These are phyloP conservation scores for Fusarium denticulatum DNA, from an alignment of 2,329 filamentous ascomycete genomes.

Conservation along the genomic window DNA sequence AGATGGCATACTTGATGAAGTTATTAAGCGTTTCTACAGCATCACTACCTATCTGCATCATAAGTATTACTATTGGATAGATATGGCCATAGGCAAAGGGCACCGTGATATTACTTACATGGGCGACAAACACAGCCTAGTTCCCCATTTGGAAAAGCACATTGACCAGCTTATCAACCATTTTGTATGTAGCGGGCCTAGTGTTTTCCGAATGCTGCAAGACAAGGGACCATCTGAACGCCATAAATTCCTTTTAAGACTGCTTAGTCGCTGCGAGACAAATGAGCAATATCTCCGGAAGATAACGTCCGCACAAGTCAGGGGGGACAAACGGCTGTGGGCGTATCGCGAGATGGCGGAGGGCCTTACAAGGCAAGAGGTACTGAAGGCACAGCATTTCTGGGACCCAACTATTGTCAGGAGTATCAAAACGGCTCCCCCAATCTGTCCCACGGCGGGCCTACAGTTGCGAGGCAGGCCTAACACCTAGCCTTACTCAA, in stretches of 20 bases:
- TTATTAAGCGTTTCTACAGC: neutral
- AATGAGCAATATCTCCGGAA: neutral
- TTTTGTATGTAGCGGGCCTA: neutral
- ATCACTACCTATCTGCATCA: accelerated
- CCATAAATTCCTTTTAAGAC: neutral
- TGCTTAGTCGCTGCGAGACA: neutral
- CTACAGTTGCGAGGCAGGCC: accelerated
- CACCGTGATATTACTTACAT: accelerated
- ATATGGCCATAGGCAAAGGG: neutral
- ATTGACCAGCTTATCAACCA: neutral
- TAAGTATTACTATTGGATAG: neutral
- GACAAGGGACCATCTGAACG: neutral
- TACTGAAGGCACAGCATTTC: neutral
- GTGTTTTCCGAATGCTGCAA: neutral
- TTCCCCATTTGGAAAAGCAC: too few relatives aligned
- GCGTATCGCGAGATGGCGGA: neutral
- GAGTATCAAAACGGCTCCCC: neutral
- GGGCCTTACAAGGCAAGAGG: neutral
- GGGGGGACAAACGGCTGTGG: neutral
- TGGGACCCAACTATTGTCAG: neutral
- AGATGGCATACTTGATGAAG: neutral
- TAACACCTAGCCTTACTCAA: too few relatives aligned
- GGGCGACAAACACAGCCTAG: accelerated
- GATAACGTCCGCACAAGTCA: neutral
- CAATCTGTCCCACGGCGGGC: neutral